phyloP scores from a whole-genome alignment of 2,329 filamentous ascomycete genomes.

The Fusarium kyushuense region DNA sequence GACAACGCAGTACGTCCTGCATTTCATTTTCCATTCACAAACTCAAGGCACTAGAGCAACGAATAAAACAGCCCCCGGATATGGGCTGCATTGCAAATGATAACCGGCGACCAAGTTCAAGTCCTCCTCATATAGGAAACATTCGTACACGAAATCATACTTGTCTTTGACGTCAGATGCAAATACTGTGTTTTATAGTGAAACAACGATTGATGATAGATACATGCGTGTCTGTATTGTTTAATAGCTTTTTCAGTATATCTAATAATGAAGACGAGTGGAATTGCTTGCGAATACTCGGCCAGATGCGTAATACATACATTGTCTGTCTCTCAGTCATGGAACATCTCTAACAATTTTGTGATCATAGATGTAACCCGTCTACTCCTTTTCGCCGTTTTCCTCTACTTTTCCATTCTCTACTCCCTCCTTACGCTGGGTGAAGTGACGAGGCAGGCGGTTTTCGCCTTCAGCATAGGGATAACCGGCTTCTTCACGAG shows the following conservation, averaged over 20 bases:
- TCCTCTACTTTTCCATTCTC: constrained; percentile 4
- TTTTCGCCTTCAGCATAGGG: constrained; percentile 71
- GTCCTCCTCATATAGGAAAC: background rate
- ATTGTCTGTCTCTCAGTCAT: background rate
- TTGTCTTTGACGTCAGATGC: no score
- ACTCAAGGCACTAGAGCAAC: background rate
- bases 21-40: background rate
- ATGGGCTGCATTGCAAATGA: background rate
- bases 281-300: constrained; percentile 24
- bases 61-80: background rate
- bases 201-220: background rate
- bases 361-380: background rate
- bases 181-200: background rate
- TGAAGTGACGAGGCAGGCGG: constrained; percentile 62
- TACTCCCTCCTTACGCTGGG: constrained; percentile 32
- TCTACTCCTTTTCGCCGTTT: constrained; percentile 16
- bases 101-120: rapidly evolving
- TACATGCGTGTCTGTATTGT: background rate
- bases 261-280: constrained; percentile 29
- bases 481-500: constrained; percentile 64
- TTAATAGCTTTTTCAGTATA: background rate
- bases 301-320: background rate
- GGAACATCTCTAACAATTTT: background rate
- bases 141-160: background rate
- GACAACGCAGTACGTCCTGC: background rate